Percentiles rank a stretch among this genome's conserved stretches.
These are phyloP conservation scores for Amanita rubescens DNA, from an alignment of 768 basidiomycete species.

Conservation along the genomic window DNA sequence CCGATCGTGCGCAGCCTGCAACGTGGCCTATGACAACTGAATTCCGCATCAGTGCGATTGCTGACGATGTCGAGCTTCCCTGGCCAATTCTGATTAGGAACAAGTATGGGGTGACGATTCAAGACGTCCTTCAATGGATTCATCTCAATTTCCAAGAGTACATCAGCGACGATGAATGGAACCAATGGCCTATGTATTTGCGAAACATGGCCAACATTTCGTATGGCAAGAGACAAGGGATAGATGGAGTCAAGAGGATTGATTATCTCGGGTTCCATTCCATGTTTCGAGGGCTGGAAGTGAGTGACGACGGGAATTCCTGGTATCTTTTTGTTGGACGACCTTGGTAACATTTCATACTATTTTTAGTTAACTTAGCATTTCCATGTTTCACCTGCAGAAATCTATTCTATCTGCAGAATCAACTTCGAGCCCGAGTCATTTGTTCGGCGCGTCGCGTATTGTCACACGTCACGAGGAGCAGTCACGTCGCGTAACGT, in stretches of 20 bases:
- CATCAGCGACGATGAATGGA: constrained; percentile 2
- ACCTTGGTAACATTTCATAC: neutral
- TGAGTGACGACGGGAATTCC: neutral
- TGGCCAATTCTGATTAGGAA: constrained; percentile 6
- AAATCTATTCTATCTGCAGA: neutral
- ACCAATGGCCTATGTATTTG: neutral
- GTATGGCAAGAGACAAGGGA: neutral
- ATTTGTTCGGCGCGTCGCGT: neutral
- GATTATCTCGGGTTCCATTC: constrained; percentile 6
- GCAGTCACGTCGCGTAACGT: neutral
- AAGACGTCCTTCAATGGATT: constrained; percentile 5
- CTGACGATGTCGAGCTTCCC: constrained; percentile 5
- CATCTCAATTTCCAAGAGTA: constrained; percentile 6
- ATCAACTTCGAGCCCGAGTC: neutral
- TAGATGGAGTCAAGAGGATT: constrained; percentile 6
- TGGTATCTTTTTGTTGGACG: constrained; percentile 6
- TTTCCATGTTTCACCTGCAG: neutral
- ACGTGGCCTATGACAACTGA: constrained; percentile 4
- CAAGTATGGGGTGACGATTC: constrained; percentile 2
- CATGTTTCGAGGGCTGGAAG: constrained; percentile 7
- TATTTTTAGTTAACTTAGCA: neutral
- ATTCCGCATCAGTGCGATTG: neutral
- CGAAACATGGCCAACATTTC: neutral
- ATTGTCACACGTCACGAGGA: neutral
- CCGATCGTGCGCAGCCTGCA: constrained; percentile 2